These are phyloP conservation scores for Exophiala viscosa DNA, from an alignment of 2,329 filamentous ascomycete genomes.

Conservation along the genomic window DNA sequence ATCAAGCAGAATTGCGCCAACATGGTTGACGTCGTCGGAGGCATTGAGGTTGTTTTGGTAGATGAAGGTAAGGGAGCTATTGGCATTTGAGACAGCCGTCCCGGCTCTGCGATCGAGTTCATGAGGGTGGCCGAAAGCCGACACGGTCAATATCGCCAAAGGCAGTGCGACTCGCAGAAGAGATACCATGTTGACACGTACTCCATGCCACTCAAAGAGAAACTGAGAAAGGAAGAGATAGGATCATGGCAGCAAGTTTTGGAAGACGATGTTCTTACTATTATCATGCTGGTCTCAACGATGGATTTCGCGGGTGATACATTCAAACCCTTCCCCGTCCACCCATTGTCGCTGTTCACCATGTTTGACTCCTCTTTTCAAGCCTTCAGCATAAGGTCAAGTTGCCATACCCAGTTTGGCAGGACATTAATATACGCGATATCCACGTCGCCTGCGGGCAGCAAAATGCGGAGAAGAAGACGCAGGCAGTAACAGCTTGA, in stretches of 20 bases:
- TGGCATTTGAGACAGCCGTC: slow-evolving; percentile 31
- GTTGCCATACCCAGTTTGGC: not conserved
- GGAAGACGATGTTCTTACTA: slow-evolving; percentile 8
- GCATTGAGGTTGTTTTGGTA: slow-evolving; percentile 56
- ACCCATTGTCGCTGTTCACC: slow-evolving; percentile 9
- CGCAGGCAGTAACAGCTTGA: not conserved
- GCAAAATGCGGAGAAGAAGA: not conserved
- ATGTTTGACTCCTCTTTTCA: not conserved
- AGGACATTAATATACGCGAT: not conserved
- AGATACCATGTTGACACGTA: slow-evolving; percentile 5
- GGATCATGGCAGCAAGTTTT: not conserved
- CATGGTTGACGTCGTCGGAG: slow-evolving; percentile 52
- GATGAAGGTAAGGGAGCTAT: slow-evolving; percentile 48
- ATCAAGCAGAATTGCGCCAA: slow-evolving; percentile 51
- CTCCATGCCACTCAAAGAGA: slow-evolving; percentile 4
- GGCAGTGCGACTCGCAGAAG: slow-evolving; percentile 8
- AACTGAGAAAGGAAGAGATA: slow-evolving; percentile 7
- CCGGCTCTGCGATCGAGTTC: slow-evolving; percentile 1
- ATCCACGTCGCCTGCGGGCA: not conserved
- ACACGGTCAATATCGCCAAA: slow-evolving; percentile 2
- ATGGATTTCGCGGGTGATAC: not conserved
- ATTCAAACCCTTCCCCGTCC: slow-evolving; percentile 1
- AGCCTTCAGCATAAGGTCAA: not conserved
- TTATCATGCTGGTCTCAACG: slow-evolving; percentile 9
- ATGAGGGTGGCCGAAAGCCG: slow-evolving; percentile 5